Percentiles rank a stretch among this genome's conserved stretches.
These are phyloP conservation scores for Breviolum minutum DNA, from an alignment of 73 alveolate species.

Conservation along the genomic window DNA sequence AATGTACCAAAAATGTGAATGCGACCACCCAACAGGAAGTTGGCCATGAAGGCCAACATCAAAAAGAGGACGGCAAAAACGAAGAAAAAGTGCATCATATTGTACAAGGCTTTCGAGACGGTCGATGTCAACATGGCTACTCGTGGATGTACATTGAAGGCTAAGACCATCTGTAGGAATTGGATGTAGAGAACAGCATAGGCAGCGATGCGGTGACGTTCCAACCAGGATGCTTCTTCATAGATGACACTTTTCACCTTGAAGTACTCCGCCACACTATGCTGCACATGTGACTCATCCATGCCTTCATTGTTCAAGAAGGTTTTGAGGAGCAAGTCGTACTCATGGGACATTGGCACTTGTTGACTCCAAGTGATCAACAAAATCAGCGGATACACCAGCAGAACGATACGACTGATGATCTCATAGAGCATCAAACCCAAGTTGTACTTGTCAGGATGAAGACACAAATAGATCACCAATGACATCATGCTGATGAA, in stretches of 20 bases:
- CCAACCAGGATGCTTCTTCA: too few relatives aligned
- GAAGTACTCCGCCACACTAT: constrained; percentile 45
- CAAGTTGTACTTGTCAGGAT: background rate
- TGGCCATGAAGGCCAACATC: too few relatives aligned
- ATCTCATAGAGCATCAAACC: background rate
- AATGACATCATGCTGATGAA: background rate
- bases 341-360: background rate
- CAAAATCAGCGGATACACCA: background rate
- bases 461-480: background rate
- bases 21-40: too few relatives aligned
- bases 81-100: too few relatives aligned
- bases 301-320: background rate
- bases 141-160: background rate
- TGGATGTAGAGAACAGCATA: too few relatives aligned
- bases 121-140: too few relatives aligned
- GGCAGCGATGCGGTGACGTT: too few relatives aligned
- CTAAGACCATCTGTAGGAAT: too few relatives aligned
- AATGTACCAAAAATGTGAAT: too few relatives aligned
- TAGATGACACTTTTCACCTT: constrained; percentile 16
- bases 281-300: constrained; percentile 11
- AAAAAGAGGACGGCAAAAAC: too few relatives aligned
- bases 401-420: background rate
- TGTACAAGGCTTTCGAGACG: too few relatives aligned
- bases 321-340: background rate
- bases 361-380: background rate